phyloP scores from a whole-genome alignment of 1,284 basidiomycete genomes.

The Boletus mariae region DNA sequence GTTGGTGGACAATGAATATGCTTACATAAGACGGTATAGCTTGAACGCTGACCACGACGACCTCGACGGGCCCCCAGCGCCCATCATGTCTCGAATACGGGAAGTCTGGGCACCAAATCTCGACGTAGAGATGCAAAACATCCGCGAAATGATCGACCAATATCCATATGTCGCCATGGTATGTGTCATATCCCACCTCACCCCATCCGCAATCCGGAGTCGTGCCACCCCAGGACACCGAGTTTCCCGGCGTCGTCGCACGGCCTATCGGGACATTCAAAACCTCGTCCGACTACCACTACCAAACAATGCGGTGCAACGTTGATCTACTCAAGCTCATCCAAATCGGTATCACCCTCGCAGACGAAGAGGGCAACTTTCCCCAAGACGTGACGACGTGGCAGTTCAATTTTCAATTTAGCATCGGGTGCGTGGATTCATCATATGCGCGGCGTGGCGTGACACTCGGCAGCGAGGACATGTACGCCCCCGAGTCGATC shows the following conservation, averaged over 20 bases:
- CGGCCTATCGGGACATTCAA: constrained; percentile 93
- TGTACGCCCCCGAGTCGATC: constrained; percentile 97
- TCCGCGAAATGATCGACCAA: constrained; percentile 83
- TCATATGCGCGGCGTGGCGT: too few species aligned
- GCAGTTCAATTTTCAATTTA: constrained; percentile 99
- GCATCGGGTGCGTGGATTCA: constrained; percentile 61
- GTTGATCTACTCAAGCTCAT: constrained; percentile 98
- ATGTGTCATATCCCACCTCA: constrained; percentile 27
- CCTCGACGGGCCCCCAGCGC: constrained; percentile 7
- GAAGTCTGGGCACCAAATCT: constrained; percentile 96
- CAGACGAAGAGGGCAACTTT: constrained; percentile 89
- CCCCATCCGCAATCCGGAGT: constrained; percentile 8
- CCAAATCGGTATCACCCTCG: constrained; percentile 92
- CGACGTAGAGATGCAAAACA: constrained; percentile 85
- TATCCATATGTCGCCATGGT: constrained; percentile 98
- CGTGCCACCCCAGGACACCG: constrained; percentile 74
- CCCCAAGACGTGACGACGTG: constrained; percentile 90
- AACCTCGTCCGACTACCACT: constrained; percentile 97
- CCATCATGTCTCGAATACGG: constrained; percentile 67
- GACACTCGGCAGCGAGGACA: constrained; percentile 51
- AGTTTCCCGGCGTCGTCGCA: constrained; percentile 98
- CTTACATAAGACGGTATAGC: constrained; percentile 27
- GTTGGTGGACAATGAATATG: neutral
- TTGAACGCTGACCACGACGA: constrained; percentile 21
- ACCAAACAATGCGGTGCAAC: constrained; percentile 99